Base-by-base conservation (phyloP, 305 asterid genomes). In the Stenogyne calaminthoides region DNA sequence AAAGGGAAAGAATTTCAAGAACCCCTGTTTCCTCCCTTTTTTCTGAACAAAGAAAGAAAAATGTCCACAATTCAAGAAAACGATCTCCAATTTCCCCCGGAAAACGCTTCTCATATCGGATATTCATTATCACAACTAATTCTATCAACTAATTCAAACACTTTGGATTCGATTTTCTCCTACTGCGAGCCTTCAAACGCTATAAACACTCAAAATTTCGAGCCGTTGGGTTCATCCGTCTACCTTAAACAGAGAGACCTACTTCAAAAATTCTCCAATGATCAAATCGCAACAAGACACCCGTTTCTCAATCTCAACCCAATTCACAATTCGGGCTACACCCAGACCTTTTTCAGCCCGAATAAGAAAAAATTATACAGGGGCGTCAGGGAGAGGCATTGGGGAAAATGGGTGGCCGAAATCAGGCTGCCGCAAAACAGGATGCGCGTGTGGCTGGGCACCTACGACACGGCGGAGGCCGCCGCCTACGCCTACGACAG, bases 381-480 rank as follows among this genome's bases (percentile, higher is more conserved):
- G 61, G 98, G 98, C 0, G 98, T 93, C 14, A 77, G 97, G 76
- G 96, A 93, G 84, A 80, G 97, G 83, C 97, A 93, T 22, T 93
- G 98, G 98, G 98, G 98, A 1, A 93, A 89, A 55, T 93, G 97
- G 98, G 98, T 93, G 5, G 97, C 97, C 2, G 97, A 93, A 57
- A 93, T 91, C 20, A 78, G 98, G 46, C 90, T 93, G 34, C 97
- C 98, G 1, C 95, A 89, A 78, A 93, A 89, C 73, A 73, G 96
- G 75, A 87, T 88, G 88, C 79, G 98, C 72, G 95, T 92, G 6
- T 92, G 98, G 98, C 82, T 92, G 0, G 98, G 97, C 37, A 92
- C 98, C 69, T 92, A 92, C 70, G 97, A 92, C 39, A 76, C 90
- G 14, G 91, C 98, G 9, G 97, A 92, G 46, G 85, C 90, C 55